These are phyloP conservation scores for Boletus tylopilopsis DNA, from an alignment of 768 basidiomycete genomes.

Conservation along the genomic window DNA sequence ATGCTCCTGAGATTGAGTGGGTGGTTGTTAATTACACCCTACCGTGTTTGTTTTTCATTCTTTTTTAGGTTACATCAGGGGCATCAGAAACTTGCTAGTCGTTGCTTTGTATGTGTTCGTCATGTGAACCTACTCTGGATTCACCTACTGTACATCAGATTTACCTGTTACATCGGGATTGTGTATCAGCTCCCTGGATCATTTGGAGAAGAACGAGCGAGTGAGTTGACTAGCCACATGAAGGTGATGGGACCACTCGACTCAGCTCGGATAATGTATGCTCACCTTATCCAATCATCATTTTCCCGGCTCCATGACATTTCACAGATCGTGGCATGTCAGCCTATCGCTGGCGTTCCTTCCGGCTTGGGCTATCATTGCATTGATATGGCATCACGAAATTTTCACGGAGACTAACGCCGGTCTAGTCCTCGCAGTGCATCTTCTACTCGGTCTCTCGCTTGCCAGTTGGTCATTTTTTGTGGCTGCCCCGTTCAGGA, in stretches of 20 bases:
- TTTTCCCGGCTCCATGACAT: neutral
- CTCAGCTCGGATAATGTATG: slow-evolving; percentile 60
- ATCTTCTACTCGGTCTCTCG: slow-evolving; percentile 63
- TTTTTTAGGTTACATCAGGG: slow-evolving; percentile 54
- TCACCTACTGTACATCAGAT: too few species aligned
- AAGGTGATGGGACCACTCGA: slow-evolving; percentile 78
- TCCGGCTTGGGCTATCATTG: slow-evolving; percentile 71
- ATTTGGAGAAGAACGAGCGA: slow-evolving; percentile 62
- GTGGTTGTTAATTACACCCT: slow-evolving; percentile 23
- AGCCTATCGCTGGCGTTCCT: slow-evolving; percentile 65
- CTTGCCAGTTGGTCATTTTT: slow-evolving; percentile 74
- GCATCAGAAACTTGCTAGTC: slow-evolving; percentile 57
- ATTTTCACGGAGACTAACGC: slow-evolving; percentile 62
- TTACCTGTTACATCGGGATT: slow-evolving; percentile 69
- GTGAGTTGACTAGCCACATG: slow-evolving; percentile 64
- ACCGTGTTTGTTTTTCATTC: neutral
- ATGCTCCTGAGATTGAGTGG: slow-evolving; percentile 53
- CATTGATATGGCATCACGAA: slow-evolving; percentile 59
- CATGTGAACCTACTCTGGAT: slow-evolving; percentile 22
- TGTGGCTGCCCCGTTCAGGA: slow-evolving; percentile 63
- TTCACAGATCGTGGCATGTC: slow-evolving; percentile 55
- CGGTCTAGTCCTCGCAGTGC: slow-evolving; percentile 57
- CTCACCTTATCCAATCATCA: neutral
- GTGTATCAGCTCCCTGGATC: slow-evolving; percentile 76
- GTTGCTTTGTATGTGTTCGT: slow-evolving; percentile 46